Percentiles rank a stretch among this genome's conserved stretches.
These are phyloP conservation scores for Fusarium annulatum DNA, from an alignment of 2,329 filamentous ascomycete species.

Conservation along the genomic window DNA sequence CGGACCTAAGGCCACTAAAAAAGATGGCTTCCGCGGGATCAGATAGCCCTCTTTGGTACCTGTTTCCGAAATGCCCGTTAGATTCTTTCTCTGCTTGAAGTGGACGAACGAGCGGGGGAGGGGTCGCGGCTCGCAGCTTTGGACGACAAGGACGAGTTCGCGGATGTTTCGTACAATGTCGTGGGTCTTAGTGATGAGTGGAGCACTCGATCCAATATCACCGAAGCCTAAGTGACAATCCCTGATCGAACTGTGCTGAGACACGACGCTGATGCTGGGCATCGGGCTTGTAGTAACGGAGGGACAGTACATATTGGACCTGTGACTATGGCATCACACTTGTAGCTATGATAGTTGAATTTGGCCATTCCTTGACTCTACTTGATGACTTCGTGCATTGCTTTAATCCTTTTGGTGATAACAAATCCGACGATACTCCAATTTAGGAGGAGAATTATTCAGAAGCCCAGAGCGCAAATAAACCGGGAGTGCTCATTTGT, in stretches of 20 bases:
- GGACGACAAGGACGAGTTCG: not conserved
- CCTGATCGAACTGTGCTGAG: too few relatives aligned
- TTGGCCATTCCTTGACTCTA: not conserved
- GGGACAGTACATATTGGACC: not conserved
- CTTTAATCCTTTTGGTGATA: not conserved
- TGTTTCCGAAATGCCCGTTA: not conserved
- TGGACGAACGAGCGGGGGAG: not conserved
- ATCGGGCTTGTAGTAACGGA: rapidly evolving
- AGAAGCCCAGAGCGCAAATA: not conserved
- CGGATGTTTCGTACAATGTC: not conserved
- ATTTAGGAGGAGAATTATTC: not conserved
- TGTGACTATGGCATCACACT: not conserved
- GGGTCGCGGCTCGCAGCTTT: too few relatives aligned
- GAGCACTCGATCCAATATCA: not conserved
- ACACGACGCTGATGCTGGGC: rapidly evolving
- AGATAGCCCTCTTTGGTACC: not conserved
- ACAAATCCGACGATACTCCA: not conserved
- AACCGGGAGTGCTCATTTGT: rapidly evolving
- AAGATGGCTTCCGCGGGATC: not conserved
- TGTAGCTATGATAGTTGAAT: not conserved
- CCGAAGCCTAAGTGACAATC: not conserved
- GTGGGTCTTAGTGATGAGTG: not conserved
- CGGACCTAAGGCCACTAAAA: not conserved
- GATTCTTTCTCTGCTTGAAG: too few relatives aligned
- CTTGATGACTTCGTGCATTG: rapidly evolving